Evolutionary conservation across 2,329 filamentous ascomycete genomes (phyloP), one percentile per base, ranked within the genome.

Genomic region (Dactylonectria macrodidyma): DNA sequence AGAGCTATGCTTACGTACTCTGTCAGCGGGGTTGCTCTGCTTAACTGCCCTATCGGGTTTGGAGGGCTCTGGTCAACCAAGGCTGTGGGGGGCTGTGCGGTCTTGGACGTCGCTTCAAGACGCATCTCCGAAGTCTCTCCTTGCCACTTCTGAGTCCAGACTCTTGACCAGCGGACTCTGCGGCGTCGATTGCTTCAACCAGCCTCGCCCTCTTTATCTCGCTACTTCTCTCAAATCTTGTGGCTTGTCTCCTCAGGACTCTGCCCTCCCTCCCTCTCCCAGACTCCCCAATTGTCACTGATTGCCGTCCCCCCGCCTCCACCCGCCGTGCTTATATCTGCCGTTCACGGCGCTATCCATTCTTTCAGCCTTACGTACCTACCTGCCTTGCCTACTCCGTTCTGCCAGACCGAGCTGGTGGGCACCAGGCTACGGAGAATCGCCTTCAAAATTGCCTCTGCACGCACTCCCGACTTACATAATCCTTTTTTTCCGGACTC

Each of bases 31-130:
- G 56, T 19, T 44, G 26, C 41, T 30, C 56, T 47, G 8, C 9
- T 8, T 30, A n/a, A n/a, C 38, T 58, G 26, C 41, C 41, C 57
- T 50, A 36, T 59, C 46, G 44, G 30, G 38, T 36, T 59, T 50
- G 57, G 57, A 50, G 46, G 57, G 26, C n/a, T 59, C 34, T 19
- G 26, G 55, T 26, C 56, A 59, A 34, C 36, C 34, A 12, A 44
- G 46, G 41, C 47, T 58, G 50, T 50, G 22, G 62, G 62, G 56
- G 62, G 56, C 62, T 59, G 62, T 59, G 62, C 56, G 50, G 38
- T 52, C 16, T 50, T 38, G 38, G 59, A 48, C 36, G 47, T 51
- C 44, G 41, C 33, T 56, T 51, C 34, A 60, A 51, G 46, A 54
- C 44, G 30, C 57, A 65, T 50, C 56, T 65, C 56, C 44, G 51